Evolutionary conservation across 495 filamentous ascomycete species (phyloP).

Genomic region (Sphaerosporella brunnea): DNA sequence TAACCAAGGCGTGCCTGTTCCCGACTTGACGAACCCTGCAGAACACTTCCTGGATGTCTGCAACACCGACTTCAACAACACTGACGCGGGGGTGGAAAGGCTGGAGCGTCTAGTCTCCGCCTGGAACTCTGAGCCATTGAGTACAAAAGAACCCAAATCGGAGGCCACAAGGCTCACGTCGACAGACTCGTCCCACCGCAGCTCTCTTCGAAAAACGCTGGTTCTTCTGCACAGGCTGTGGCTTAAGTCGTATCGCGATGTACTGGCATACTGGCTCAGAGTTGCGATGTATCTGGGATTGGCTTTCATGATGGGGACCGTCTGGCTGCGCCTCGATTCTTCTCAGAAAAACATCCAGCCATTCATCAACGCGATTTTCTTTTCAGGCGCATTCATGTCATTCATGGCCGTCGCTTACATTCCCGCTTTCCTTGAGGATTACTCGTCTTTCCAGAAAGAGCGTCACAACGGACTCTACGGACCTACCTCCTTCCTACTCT

Average conservation of each 20-base stretch:
- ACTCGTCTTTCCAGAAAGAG: conserved; percentile 54
- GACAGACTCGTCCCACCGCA: neutral
- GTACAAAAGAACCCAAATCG: neutral
- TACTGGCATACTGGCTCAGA: conserved; percentile 64
- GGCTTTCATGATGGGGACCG: conserved; percentile 75
- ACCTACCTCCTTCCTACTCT: conserved; percentile 47
- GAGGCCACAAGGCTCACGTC: neutral
- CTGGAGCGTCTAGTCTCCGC: conserved; percentile 27
- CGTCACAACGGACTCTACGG: conserved; percentile 68
- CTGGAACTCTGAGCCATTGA: conserved; percentile 26
- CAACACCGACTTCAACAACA: conserved; percentile 50
- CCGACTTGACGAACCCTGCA: conserved; percentile 53
- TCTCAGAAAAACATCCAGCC: conserved; percentile 53
- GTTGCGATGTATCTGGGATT: conserved; percentile 70
- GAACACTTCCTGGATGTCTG: conserved; percentile 59
- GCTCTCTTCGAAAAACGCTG: conserved; percentile 12
- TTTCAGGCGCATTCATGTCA: conserved; percentile 70
- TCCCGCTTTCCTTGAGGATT: conserved; percentile 66
- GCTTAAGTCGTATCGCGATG: conserved; percentile 65
- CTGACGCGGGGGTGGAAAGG: conserved; percentile 28
- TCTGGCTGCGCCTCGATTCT: conserved; percentile 53
- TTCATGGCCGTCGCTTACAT: conserved; percentile 84
- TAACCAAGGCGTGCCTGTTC: conserved; percentile 39
- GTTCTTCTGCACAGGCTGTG: conserved; percentile 52
- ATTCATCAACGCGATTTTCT: conserved; percentile 67